Conservation (phyloP, 140 eudicot species). For the Bidens hawaiensis region DNA sequence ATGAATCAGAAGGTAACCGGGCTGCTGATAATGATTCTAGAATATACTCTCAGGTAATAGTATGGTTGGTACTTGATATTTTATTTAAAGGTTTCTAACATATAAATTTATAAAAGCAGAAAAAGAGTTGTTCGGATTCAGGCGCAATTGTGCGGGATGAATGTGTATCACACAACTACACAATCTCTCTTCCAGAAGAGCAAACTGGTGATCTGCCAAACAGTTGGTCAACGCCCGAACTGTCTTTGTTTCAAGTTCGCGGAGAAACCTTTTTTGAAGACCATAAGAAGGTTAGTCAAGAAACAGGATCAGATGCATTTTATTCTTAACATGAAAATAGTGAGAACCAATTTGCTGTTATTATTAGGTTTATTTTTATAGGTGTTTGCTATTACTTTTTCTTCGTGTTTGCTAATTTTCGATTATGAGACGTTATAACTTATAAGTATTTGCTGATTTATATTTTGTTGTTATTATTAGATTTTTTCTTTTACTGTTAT, state of each 20-base stretch:
- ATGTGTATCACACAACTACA: conserved; percentile 22
- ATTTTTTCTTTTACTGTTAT: no score
- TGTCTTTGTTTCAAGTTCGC: conserved; percentile 49
- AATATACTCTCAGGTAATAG: conserved; percentile 29
- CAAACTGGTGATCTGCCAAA: conserved; percentile 39
- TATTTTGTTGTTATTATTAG: no score
- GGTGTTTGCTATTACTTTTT: no score
- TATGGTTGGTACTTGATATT: conserved; percentile 1
- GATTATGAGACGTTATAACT: no score
- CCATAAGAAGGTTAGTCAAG: conserved; percentile 49
- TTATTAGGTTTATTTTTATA: no score
- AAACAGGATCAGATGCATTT: no score
- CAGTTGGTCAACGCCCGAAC: conserved; percentile 54
- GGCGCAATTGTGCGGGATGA: conserved; percentile 32
- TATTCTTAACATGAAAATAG: no score
- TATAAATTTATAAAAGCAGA: conserved; percentile 11
- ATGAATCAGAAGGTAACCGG: conserved; percentile 31
- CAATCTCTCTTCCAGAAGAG: conserved; percentile 55
- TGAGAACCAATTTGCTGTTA: no score
- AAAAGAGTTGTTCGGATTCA: conserved; percentile 31
- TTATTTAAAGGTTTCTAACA: background rate
- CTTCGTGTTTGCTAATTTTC: no score
- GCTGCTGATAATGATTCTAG: conserved; percentile 15
- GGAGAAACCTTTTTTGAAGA: conserved; percentile 53
- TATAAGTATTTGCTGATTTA: no score